phyloP scores from a whole-genome alignment of 495 filamentous ascomycete genomes.

The Penicillium macrosclerotiorum region DNA sequence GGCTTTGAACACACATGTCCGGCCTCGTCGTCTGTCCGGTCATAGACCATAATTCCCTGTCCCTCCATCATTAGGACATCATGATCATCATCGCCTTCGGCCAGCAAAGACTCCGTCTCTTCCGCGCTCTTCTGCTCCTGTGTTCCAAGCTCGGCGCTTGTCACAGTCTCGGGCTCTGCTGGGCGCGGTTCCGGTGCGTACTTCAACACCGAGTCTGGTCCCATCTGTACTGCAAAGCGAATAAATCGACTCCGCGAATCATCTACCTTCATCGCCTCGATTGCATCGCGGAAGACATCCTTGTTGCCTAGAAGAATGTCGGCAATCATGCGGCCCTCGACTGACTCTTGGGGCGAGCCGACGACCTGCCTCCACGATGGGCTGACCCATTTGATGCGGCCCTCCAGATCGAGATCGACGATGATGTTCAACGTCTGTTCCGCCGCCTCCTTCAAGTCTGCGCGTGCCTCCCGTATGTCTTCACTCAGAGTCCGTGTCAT shows the following conservation, averaged over 20 bases:
- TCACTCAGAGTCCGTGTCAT: conserved; percentile 62
- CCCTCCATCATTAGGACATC: conserved; percentile 78
- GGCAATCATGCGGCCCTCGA: conserved; percentile 74
- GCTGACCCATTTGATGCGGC: conserved; percentile 90
- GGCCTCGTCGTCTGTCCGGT: conserved; percentile 74
- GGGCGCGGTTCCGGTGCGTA: conserved; percentile 50
- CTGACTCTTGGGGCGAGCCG: conserved; percentile 68
- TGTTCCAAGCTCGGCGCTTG: conserved; percentile 9
- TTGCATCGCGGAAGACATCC: conserved; percentile 72
- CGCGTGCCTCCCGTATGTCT: conserved; percentile 74
- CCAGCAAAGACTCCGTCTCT: conserved; percentile 38
- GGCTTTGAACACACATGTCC: conserved; percentile 71
- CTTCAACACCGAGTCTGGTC: conserved; percentile 63
- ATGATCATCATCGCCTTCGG: conserved; percentile 43
- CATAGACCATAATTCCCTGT: conserved; percentile 97
- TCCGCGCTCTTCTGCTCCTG: conserved; percentile 18
- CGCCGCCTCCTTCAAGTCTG: conserved; percentile 90
- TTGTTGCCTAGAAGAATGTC: conserved; percentile 79
- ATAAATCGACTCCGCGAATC: conserved; percentile 91
- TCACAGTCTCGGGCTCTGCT: background rate
- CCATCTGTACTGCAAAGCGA: conserved; percentile 76
- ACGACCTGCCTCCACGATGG: conserved; percentile 95
- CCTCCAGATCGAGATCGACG: conserved; percentile 84
- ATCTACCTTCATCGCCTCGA: conserved; percentile 87
- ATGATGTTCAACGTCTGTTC: conserved; percentile 97